Base-by-base conservation (phyloP, 2,329 filamentous ascomycete genomes). In the Penicillium glabrum region DNA sequence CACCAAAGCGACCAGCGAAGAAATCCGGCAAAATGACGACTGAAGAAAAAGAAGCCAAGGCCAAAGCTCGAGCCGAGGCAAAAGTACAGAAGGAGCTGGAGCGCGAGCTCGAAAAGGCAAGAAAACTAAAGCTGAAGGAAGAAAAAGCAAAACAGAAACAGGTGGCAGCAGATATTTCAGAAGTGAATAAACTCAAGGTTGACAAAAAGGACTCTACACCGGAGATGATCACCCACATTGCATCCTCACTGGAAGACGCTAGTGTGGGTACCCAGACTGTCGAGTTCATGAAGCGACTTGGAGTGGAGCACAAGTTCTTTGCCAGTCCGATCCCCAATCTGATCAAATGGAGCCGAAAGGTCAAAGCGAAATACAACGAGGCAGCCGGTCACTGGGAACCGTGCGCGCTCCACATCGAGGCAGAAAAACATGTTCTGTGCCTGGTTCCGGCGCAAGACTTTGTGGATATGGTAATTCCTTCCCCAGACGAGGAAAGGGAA, bases 191-290 rank as follows among this genome's bases (percentile, higher is more conserved):
- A 66, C 75, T 87, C 10, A 85, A 86, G 51, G 86, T 84, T 0
- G 86, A 91, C 74, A 91, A 90, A 75, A 91, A 90, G 63, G 77
- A 86, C 0, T 89, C 89, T 0, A 84, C 86, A 0, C 82, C 82
- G 0, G 89, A 95, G 71, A 93, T 95, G 89, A 87, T 93, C 50
- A 80, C 91, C 1, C 84, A 90, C 63, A 76, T 93, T 24, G 83
- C 89, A 0, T 73, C 75, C 0, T 81, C 80, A 1, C 74, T 93
- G 1, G 73, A 82, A 23, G 72, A 69, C 10, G 71, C 79, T 0
- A 75, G 70, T 35, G 65, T 80, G 9, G 77, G 76, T 2, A 78
- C 73, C 33, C 78, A 80, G 55, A 68, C 76, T 13, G 58, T 72
- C 16, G 75, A 79, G 61, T 75, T 73, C 52, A 75, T 81, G 73